phyloP scores from a whole-genome alignment of 768 basidiomycete species.

The Kwoniella mangroviensis region DNA sequence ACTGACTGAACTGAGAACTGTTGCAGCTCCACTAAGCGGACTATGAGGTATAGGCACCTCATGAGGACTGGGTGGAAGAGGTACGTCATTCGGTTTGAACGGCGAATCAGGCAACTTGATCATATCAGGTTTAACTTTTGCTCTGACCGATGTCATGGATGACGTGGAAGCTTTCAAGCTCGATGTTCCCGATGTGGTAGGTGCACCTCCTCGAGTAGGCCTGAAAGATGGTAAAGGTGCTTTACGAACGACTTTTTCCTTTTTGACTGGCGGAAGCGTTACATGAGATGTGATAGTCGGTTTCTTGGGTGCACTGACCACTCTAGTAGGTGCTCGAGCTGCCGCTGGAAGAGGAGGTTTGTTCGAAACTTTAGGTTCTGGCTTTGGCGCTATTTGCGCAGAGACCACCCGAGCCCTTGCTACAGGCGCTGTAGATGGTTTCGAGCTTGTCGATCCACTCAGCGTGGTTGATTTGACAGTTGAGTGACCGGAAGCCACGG shows the following conservation, averaged over 20 bases:
- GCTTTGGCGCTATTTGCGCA: conserved; percentile 19
- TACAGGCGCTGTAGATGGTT: background rate
- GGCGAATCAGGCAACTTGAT: conserved; percentile 22
- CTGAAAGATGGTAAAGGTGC: conserved; percentile 43
- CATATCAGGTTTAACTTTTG: conserved; percentile 22
- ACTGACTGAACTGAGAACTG: background rate
- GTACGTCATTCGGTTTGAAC: conserved; percentile 7
- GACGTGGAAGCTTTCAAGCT: conserved; percentile 29
- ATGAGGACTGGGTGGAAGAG: conserved; percentile 19
- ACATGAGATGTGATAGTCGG: conserved; percentile 22
- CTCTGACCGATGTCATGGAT: conserved; percentile 18
- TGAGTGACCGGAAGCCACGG: background rate
- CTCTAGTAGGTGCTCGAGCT: conserved; percentile 11
- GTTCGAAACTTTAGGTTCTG: conserved; percentile 6
- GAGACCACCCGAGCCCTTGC: conserved; percentile 19
- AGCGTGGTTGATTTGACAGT: background rate
- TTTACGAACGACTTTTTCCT: conserved; percentile 45
- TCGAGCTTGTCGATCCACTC: background rate
- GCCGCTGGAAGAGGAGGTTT: conserved; percentile 16
- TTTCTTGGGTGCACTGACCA: conserved; percentile 19
- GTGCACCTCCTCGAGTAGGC: conserved; percentile 16
- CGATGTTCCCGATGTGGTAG: conserved; percentile 4
- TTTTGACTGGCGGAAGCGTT: conserved; percentile 34
- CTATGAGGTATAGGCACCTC: conserved; percentile 21
- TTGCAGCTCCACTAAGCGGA: conserved; percentile 7